Base-by-base conservation (phyloP, 148 eudicot species). In the Rhododendron simsii region DNA sequence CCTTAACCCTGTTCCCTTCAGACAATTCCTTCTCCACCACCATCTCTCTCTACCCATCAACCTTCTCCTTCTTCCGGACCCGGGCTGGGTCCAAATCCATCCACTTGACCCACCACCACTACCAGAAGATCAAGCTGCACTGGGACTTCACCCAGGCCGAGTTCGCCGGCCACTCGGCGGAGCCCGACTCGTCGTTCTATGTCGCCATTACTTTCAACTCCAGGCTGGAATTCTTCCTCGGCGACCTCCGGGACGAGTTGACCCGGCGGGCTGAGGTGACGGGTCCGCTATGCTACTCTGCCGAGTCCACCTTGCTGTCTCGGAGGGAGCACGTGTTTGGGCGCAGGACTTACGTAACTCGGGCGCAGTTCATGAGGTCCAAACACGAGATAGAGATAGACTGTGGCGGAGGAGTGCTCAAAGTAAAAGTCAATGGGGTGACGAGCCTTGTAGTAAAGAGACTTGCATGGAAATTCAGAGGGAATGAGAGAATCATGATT, bases 381-480 rank as follows among this genome's bases (percentile, higher is more conserved):
- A 88, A 74, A 69, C 93, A 91, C 71, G 83, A 88, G 57, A 87
- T 93, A 35, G 95, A 89, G 84, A 91, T 93, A 21, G 95, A 93
- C 50, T 92, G 95, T 73, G 82, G 85, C 0, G 91, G 94, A 0
- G 95, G 95, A 20, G 85, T 91, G 73, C 84, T 93, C 61, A 92
- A 75, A 86, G 91, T 93, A 67, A 93, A 86, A 73, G 76, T 93
- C 7, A 91, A 93, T 76, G 94, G 91, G 0, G 91, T 88, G 63
- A 50, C 35, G 1, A 88, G 92, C 12, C 82, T 93, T 5, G 91
- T 85, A 5, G 90, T 93, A 61, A 93, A 91, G 41, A 87, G 92
- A 33, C 71, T 93, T 23, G 93, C 91, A 30, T 93, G 95, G 95
- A 93, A 93, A 20, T 93, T 93, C 10, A 88, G 95, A 75, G 95